Percentiles rank a stretch among this genome's conserved stretches.
phyloP scores from a whole-genome alignment of 208 protist genomes.

The Acanthamoeba divionensis region DNA sequence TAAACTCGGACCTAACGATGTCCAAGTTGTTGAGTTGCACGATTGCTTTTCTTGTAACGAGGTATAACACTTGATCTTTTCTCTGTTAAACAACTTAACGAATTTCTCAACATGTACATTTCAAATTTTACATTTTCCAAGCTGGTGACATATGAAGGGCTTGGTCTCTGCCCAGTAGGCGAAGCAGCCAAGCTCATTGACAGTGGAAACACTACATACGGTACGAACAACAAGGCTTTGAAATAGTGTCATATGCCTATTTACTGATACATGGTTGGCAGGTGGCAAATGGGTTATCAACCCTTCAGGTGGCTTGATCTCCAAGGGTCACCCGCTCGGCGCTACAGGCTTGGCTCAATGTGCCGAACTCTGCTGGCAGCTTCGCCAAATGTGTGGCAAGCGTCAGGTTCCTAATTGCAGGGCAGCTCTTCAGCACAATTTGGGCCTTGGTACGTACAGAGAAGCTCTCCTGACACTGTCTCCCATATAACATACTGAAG shows the following conservation, averaged over 20 bases:
- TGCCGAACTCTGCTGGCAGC: conserved; percentile 57
- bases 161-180: conserved; percentile 55
- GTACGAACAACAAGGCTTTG: too few relatives aligned
- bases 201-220: conserved; percentile 58
- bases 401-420: conserved; percentile 49
- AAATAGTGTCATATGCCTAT: too few relatives aligned
- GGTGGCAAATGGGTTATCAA: conserved; percentile 69
- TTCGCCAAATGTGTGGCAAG: conserved; percentile 34
- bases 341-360: conserved; percentile 56
- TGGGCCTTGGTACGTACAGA: conserved; percentile 51
- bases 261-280: neutral
- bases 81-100: neutral
- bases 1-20: conserved; percentile 35
- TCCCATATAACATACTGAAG: too few relatives aligned
- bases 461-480: neutral
- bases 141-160: conserved; percentile 56
- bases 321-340: conserved; percentile 65
- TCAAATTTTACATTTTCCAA: neutral
- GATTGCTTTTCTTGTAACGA: conserved; percentile 69
- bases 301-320: conserved; percentile 62
- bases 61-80: neutral
- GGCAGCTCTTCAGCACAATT: conserved; percentile 64
- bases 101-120: neutral
- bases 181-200: conserved; percentile 55
- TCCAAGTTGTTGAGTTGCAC: conserved; percentile 65